phyloP scores from a whole-genome alignment of 108 stramenopile genomes.

The Cyclotella choctawhatcheeana region DNA sequence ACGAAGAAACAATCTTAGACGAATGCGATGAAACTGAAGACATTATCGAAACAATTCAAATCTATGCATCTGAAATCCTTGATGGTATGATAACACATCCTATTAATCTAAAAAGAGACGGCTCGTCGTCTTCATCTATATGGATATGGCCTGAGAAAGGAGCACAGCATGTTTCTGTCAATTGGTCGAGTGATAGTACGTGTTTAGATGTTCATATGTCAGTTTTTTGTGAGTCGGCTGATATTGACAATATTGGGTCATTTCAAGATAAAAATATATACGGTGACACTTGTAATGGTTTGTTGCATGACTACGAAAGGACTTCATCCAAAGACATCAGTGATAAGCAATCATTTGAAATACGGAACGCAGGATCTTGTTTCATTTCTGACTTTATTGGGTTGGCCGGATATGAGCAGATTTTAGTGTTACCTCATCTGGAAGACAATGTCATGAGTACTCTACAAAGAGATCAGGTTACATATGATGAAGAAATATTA shows the following conservation, averaged over 20 bases:
- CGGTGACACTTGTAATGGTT: not conserved
- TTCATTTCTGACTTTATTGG: slow-evolving; percentile 48
- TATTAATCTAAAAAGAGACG: not conserved
- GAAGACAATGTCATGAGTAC: not conserved
- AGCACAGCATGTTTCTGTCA: not conserved
- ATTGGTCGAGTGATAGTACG: not conserved
- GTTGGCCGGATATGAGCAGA: slow-evolving; percentile 32
- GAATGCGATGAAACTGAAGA: not conserved
- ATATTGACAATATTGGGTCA: not conserved
- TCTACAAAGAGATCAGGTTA: not conserved
- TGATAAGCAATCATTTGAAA: not conserved
- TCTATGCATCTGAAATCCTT: not conserved
- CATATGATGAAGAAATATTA: not conserved
- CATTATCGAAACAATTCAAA: not conserved
- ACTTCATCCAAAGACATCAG: not conserved
- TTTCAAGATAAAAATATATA: not conserved
- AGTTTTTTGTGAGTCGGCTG: not conserved
- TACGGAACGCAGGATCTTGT: slow-evolving; percentile 41
- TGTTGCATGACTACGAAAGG: slow-evolving; percentile 3
- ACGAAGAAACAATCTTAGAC: not conserved
- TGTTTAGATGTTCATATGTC: slow-evolving; percentile 7
- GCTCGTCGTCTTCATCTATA: not conserved
- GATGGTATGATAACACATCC: not conserved
- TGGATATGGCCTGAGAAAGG: not conserved
- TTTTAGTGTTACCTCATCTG: slow-evolving; percentile 31